Evolutionary conservation across 805 yeast genomes (phyloP), one percentile per base, ranked within the genome.

Genomic region (Geotrichum ghanense): DNA sequence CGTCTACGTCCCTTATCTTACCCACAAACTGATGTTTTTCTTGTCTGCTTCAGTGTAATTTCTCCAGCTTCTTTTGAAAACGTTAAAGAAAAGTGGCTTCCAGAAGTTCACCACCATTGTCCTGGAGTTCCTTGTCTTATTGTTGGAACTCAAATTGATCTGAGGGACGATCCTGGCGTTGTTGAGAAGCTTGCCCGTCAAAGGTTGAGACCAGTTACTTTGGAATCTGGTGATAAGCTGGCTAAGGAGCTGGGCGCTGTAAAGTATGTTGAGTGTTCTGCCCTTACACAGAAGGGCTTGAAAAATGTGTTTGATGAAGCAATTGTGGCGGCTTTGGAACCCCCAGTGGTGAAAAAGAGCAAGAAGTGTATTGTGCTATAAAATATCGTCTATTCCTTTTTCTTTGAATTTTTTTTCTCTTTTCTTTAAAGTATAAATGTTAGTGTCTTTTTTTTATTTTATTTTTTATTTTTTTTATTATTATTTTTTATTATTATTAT

Each of bases 261-360:
- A 45, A 89, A 90, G 67, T 90, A 90, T 67, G 95, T 90, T 41
- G 98, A 90, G 69, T 90, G 98, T 68, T 89, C 97, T 9, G 98
- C 98, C 7, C 75, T 92, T 61, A 92, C 97, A 45, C 98, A 90
- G 69, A 81, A 88, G 63, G 98, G 98, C 12, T 76, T 92, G 65
- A 92, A 90, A 70, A 88, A 94, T 55, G 96, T 90, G n/a, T 90
- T 90, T 68, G 97, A 92, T 64, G 97, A 88, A 69, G 97, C 97
- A 22, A 92, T 92, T 50, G 97, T 92, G 44, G 97, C 97, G 45
- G 97, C 97, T 22, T 75, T 92, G 53, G 97, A 90, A 64, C 97
- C 97, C 43, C 97, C 97, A 22, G 92, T 83, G 53, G 79, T 84
- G 58, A 83, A 85, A 73, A 87, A 84, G 71, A 72, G 70, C 57